Evolutionary conservation across 1,139 yeast genomes (phyloP), one percentile per base, ranked within the genome.

Genomic region (Candida sanyaensis): DNA sequence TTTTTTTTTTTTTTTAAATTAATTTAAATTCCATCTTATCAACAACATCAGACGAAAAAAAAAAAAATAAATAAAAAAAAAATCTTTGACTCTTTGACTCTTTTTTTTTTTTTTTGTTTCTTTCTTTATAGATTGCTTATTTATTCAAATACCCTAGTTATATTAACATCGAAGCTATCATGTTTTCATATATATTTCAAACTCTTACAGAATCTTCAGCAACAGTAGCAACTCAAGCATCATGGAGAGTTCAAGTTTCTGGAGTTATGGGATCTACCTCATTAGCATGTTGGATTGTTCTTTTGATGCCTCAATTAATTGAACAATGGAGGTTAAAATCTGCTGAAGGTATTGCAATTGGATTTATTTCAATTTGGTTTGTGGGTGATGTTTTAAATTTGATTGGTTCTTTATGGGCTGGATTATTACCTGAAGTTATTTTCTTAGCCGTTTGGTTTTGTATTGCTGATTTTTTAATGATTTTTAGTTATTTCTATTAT

Each of bases 311-410:
- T 1, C 96, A 88, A 65, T 75, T 88, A 42, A 78, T 88, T 36
- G 96, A 88, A 63, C 95, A 88, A 65, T 88, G 92, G 92, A 69
- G 87, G 50, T 69, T 83, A 46, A 84, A 86, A 61, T 80, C 89
- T 24, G 89, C 91, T 4, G 93, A 87, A 36, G 96, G 96, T 5
- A 82, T 88, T 23, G 84, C 95, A 31, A 76, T 86, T 36, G 80
- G 86, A 3, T 88, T 88, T 59, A 76, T 88, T 30, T 58, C 79
- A 13, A 79, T 85, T 47, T 88, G 96, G 96, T 77, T 86, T 45
- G 56, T 83, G 30, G 96, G 96, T 8, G 96, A 88, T 60, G 47
- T 87, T 8, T 75, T 84, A 55, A 88, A 88, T 62, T 71, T 88
- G 42, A 58, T 75, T 1, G 96, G 96, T 1, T 73, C 93, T 0